Percentiles rank a stretch among this genome's conserved stretches.
phyloP scores from a whole-genome alignment of 2,329 filamentous ascomycete genomes.

The Ophiosphaerella herpotricha region DNA sequence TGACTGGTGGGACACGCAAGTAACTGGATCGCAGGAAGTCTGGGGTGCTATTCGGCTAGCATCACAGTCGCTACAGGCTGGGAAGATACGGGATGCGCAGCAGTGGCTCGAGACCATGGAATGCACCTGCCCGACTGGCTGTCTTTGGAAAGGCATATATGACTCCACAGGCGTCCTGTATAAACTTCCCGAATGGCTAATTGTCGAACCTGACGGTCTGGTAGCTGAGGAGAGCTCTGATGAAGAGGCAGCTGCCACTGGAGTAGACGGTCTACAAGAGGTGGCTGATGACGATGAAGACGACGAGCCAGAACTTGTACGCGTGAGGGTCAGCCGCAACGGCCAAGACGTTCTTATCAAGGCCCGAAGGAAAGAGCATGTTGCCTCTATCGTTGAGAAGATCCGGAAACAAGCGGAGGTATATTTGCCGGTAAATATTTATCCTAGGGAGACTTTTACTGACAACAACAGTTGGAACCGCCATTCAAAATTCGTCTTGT shows the following conservation, averaged over 20 bases:
- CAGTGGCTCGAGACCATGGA: constrained; percentile 78
- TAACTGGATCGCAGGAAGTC: constrained; percentile 75
- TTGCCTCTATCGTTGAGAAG: constrained; percentile 65
- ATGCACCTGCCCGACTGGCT: constrained; percentile 51
- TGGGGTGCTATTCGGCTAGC: constrained; percentile 77
- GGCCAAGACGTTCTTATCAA: constrained; percentile 45
- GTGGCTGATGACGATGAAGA: constrained; percentile 30
- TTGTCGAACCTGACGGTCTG: constrained; percentile 50
- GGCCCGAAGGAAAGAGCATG: constrained; percentile 55
- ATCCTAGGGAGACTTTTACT: constrained; percentile 4
- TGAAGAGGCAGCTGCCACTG: constrained; percentile 3
- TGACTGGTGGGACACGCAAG: constrained; percentile 90
- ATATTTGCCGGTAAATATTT: constrained; percentile 37
- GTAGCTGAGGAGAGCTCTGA: constrained; percentile 32
- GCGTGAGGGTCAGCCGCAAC: constrained; percentile 45
- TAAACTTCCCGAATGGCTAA: constrained; percentile 52
- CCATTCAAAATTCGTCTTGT: constrained; percentile 69
- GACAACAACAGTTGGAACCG: constrained; percentile 54
- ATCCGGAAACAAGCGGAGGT: constrained; percentile 69
- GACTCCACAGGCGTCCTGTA: constrained; percentile 52
- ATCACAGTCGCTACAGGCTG: constrained; percentile 67
- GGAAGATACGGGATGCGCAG: constrained; percentile 64
- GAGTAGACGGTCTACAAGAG: constrained; percentile 13
- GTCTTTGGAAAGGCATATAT: constrained; percentile 49
- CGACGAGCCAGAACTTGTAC: constrained; percentile 37